Conservation (phyloP, 768 basidiomycete species). For the Crassisporium funariophilum region DNA sequence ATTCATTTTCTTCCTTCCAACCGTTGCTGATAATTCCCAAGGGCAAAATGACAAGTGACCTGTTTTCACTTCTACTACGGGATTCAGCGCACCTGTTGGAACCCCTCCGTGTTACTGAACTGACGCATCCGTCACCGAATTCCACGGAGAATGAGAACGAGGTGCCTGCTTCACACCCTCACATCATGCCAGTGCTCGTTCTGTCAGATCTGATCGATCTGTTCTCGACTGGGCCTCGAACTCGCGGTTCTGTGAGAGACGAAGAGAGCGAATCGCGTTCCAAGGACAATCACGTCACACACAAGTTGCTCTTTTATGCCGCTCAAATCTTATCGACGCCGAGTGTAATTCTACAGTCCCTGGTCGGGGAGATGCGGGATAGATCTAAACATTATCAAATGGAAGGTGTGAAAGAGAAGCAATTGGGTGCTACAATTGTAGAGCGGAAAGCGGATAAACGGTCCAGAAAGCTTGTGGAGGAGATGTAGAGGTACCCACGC, state of each 20-base stretch:
- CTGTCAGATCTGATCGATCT: slow-evolving; percentile 57
- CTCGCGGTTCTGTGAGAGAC: background rate
- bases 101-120: slow-evolving; percentile 41
- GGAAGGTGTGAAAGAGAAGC: background rate
- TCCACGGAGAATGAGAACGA: slow-evolving; percentile 14
- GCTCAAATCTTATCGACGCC: slow-evolving; percentile 60
- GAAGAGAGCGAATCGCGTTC: background rate
- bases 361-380: slow-evolving; percentile 39
- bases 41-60: slow-evolving; percentile 39
- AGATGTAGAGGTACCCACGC: slow-evolving; percentile 3
- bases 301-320: slow-evolving; percentile 72
- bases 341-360: slow-evolving; percentile 32
- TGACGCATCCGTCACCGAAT: slow-evolving; percentile 13
- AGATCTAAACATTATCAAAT: slow-evolving; percentile 8
- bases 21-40: slow-evolving; percentile 17
- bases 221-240: slow-evolving; percentile 34
- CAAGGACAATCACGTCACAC: slow-evolving; percentile 42
- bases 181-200: slow-evolving; percentile 43
- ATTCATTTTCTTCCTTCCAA: slow-evolving; percentile 5
- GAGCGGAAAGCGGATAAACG: background rate
- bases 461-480: slow-evolving; percentile 4
- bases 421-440: background rate
- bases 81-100: slow-evolving; percentile 59
- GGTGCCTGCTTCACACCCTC: slow-evolving; percentile 38
- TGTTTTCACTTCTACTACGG: slow-evolving; percentile 54